Base-by-base conservation (phyloP, 345 rosid genomes). In the Euphorbia peplus region DNA sequence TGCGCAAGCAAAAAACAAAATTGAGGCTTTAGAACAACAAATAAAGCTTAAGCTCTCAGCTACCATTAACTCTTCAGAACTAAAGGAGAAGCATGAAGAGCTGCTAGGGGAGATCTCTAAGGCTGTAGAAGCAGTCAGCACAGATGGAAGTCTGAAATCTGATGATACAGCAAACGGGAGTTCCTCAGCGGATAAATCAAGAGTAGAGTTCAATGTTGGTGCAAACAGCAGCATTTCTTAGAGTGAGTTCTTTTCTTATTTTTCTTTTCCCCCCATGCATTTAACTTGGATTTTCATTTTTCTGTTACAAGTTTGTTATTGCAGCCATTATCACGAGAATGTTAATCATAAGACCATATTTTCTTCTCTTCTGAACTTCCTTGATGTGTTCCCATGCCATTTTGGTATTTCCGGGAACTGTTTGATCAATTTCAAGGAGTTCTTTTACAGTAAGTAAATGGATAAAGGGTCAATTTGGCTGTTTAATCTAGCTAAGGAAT, bases 41-140 rank as follows among this genome's bases (percentile, higher is more conserved):
- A 87, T 89, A 65, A 87, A 79, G 81, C 76, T 71, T 69, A 88
- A 64, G 83, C 78, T 93, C 53, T 77, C 80, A 0, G 86, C 86
- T 44, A 85, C 88, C 63, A 30, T 93, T 37, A 75, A 60, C 70
- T 75, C 83, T 24, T 77, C 90, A 0, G 95, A 83, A 67, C 74
- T 89, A 25, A 83, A 80, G 76, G 81, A 61, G 47, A 80, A 86
- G 70, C 84, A 84, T 68, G 91, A 87, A 44, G 80, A 79, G 80
- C 74, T 89, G 25, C 72, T 64, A 66, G 76, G 66, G 52, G 85
- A 84, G 81, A 70, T 86, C 3, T 78, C 84, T 55, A 77, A 81
- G 74, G 85, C 74, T 3, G 48, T 74, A n/a, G 80, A 74, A 56
- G 58, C 76, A 64, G 69, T 69, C 59, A 73, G 61, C 64, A 64